Conservation (phyloP, 2,329 filamentous ascomycete species). For the Grosmannia huntii region DNA sequence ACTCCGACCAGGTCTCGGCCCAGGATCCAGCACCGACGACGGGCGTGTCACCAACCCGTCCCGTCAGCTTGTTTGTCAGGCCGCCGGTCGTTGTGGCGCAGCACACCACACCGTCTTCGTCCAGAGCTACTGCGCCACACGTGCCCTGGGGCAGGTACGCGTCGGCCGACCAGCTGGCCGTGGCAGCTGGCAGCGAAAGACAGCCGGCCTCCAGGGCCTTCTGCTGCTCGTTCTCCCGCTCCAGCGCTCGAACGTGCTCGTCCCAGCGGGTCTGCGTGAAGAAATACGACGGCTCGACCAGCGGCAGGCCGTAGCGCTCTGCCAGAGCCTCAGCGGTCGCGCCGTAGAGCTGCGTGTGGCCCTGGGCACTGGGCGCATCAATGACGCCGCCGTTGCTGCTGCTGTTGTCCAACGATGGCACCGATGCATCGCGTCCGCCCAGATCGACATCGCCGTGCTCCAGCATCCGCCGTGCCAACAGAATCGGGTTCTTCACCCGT, state of each 20-base stretch:
- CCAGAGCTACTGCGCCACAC: slow-evolving; percentile 69
- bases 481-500: slow-evolving; percentile 67
- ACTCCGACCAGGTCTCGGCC: slow-evolving; percentile 69
- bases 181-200: slow-evolving; percentile 23
- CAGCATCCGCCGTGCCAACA: slow-evolving; percentile 59
- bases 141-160: slow-evolving; percentile 69
- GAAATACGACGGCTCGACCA: slow-evolving; percentile 60
- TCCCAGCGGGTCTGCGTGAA: slow-evolving; percentile 65
- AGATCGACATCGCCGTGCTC: slow-evolving; percentile 51
- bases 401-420: neutral
- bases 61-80: slow-evolving; percentile 78
- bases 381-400: neutral
- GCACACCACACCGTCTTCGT: slow-evolving; percentile 61
- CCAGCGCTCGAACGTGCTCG: slow-evolving; percentile 45
- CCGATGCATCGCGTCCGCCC: neutral
- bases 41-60: slow-evolving; percentile 76
- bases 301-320: slow-evolving; percentile 52
- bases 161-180: slow-evolving; percentile 8
- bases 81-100: slow-evolving; percentile 59
- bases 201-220: too few relatives aligned
- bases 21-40: slow-evolving; percentile 77
- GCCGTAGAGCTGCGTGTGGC: slow-evolving; percentile 36
- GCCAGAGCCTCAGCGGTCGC: slow-evolving; percentile 58
- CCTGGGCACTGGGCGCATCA: slow-evolving; percentile 31
- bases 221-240: slow-evolving; percentile 24